These are phyloP conservation scores for Aureobasidium sp. DNA, from an alignment of 2,329 filamentous ascomycete genomes.

Conservation along the genomic window DNA sequence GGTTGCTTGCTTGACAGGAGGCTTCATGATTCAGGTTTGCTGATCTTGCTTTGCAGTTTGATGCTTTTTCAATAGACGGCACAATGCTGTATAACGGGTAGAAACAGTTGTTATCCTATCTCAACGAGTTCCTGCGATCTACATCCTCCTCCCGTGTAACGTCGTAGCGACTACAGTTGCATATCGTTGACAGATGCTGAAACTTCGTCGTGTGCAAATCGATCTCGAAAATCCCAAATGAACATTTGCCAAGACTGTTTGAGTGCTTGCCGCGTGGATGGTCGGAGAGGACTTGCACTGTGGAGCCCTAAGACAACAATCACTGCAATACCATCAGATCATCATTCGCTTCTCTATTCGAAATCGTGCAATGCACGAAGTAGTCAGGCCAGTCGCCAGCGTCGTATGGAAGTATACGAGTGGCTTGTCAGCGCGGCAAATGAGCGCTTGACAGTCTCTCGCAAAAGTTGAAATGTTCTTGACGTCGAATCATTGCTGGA, in stretches of 20 bases:
- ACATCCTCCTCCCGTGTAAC: not conserved
- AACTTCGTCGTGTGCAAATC: not conserved
- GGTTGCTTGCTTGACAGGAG: constrained; percentile 5
- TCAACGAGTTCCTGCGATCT: not conserved
- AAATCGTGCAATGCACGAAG: not conserved
- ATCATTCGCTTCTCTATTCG: not conserved
- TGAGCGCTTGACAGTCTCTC: not conserved
- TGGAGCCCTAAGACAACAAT: not conserved
- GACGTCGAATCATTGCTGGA: constrained; percentile 6
- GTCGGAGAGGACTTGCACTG: not conserved
- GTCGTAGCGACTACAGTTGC: not conserved
- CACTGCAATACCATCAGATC: not conserved
- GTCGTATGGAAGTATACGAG: not conserved
- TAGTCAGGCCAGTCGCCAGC: not conserved
- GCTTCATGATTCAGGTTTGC: constrained; percentile 8
- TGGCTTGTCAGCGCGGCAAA: not conserved
- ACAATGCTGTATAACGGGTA: not conserved
- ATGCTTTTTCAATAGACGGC: not conserved
- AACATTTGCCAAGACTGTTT: constrained; percentile 1
- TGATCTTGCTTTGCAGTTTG: constrained; percentile 5
- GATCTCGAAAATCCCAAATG: not conserved
- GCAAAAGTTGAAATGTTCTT: not conserved
- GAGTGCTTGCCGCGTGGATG: constrained; percentile 7
- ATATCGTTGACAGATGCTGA: not conserved
- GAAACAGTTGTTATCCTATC: not conserved